These are phyloP conservation scores for Colletotrichum sp. DNA, from an alignment of 2,329 filamentous ascomycete genomes.

Conservation along the genomic window DNA sequence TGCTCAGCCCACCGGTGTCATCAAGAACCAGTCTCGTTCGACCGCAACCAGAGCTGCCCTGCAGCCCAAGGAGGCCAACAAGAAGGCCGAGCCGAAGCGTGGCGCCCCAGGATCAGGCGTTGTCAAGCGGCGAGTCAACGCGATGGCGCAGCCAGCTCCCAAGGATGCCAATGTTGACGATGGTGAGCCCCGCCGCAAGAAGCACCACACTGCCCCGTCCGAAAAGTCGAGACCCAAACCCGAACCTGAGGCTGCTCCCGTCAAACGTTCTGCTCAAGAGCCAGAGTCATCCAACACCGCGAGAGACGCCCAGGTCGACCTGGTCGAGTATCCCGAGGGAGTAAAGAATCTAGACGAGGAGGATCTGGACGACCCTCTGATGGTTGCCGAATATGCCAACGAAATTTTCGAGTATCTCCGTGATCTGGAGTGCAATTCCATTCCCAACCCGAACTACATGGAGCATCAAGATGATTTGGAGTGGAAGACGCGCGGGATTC, in stretches of 20 bases:
- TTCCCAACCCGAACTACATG: constrained; percentile 95
- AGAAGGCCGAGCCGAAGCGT: constrained; percentile 67
- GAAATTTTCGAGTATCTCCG: constrained; percentile 97
- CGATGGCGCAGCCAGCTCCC: constrained; percentile 53
- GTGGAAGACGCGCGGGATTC: constrained; percentile 98
- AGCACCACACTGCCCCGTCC: constrained; percentile 58
- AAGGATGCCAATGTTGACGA: constrained; percentile 70
- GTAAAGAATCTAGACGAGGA: constrained; percentile 80
- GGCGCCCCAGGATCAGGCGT: constrained; percentile 73
- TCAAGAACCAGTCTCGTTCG: constrained; percentile 67
- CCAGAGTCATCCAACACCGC: constrained; percentile 23
- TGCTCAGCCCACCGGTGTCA: constrained; percentile 79
- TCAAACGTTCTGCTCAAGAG: constrained; percentile 16
- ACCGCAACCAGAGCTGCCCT: constrained; percentile 68
- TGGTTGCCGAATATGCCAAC: constrained; percentile 96
- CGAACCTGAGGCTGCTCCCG: constrained; percentile 54
- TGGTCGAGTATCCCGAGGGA: constrained; percentile 26
- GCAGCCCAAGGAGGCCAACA: constrained; percentile 72
- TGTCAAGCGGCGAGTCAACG: constrained; percentile 72
- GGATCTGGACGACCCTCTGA: constrained; percentile 90
- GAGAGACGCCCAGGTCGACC: constrained; percentile 8
- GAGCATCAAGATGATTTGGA: constrained; percentile 91
- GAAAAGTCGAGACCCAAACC: constrained; percentile 44
- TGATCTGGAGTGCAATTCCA: constrained; percentile 77
- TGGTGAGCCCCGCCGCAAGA: constrained; percentile 73